These are phyloP conservation scores for Penicillium maclennaniae DNA, from an alignment of 495 filamentous ascomycete species.

Conservation along the genomic window DNA sequence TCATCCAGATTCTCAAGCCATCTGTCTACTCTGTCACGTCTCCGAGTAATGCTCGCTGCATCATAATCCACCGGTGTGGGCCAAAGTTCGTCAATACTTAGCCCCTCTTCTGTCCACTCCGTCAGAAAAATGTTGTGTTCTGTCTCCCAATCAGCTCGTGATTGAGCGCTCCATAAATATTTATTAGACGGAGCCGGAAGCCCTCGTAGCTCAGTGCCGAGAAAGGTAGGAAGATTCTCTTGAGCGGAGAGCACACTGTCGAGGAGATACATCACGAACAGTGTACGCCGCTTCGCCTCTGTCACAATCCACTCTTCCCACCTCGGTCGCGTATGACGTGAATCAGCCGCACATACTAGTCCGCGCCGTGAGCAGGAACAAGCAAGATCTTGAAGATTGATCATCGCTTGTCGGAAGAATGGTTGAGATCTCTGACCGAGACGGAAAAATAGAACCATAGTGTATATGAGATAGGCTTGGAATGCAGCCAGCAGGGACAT, in stretches of 20 bases:
- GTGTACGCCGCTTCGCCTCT: conserved; percentile 42
- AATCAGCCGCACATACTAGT: conserved; percentile 41
- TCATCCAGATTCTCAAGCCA: conserved; percentile 46
- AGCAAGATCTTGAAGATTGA: conserved; percentile 44
- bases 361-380: conserved; percentile 32
- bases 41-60: conserved; percentile 20
- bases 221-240: conserved; percentile 42
- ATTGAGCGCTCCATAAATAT: conserved; percentile 32
- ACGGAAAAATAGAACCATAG: conserved; percentile 40
- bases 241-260: conserved; percentile 39
- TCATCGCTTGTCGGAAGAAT: conserved; percentile 38
- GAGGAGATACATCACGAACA: conserved; percentile 49
- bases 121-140: conserved; percentile 40
- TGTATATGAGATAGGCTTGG: conserved; percentile 48
- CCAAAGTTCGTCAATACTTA: conserved; percentile 48
- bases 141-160: conserved; percentile 36
- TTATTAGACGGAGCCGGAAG: conserved; percentile 36
- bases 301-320: conserved; percentile 51
- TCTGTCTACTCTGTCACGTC: conserved; percentile 34
- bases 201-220: conserved; percentile 39
- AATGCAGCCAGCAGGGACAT: conserved; percentile 39
- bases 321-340: conserved; percentile 30
- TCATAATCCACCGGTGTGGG: conserved; percentile 25
- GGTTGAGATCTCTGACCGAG: conserved; percentile 19
- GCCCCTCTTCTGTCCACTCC: conserved; percentile 32